Evolutionary conservation across 1,139 yeast genomes (phyloP), one percentile per base, ranked within the genome.

Genomic region (Suhomyces chickasaworum): DNA sequence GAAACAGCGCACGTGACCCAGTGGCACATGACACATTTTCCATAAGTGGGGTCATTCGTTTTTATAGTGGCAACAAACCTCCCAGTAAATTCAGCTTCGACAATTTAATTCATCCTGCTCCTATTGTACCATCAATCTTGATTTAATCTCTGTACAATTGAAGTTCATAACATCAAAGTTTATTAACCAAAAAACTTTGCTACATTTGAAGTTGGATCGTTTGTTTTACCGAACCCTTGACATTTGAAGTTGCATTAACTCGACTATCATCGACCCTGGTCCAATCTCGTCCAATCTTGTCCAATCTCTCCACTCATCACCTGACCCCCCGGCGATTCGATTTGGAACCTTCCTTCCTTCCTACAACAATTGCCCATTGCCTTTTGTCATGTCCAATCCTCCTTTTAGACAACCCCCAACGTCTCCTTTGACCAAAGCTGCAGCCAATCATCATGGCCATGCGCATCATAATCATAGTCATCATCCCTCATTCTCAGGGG

Each of bases 331-430:
- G 29, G 15, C 29, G 10, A 13, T 12, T 25, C 13, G 29, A 9
- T 25, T 25, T 25, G 29, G 13, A 10, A 25, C 29, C 29, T 25
- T 7, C 13, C 4, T 10, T 21, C 23, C 8, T 12, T n/a, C n/a
- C n/a, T 20, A 20, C 22, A 20, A 20, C 29, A 25, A 25, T 25
- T 25, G 29, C 29, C 13, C n/a, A 25, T 25, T 25, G 29, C 29
- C 13, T 12, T 25, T 9, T 33, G 16, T 16, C 37, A 55, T 55
- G 57, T 47, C 57, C 37, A 53, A 53, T 31, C 57, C 59, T n/a
- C 54, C 52, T 21, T 53, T 50, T 32, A 53, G 59, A 44, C 54
- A 47, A 31, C 47, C 49, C 17, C 58, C 55, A 37, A 44, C 53
- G 42, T 53, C 58, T 16, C 58, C 60, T 2, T 47, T 47, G 41